Evolutionary conservation across 2,329 filamentous ascomycete species (phyloP).

Genomic region (Blastomyces gilchristii): DNA sequence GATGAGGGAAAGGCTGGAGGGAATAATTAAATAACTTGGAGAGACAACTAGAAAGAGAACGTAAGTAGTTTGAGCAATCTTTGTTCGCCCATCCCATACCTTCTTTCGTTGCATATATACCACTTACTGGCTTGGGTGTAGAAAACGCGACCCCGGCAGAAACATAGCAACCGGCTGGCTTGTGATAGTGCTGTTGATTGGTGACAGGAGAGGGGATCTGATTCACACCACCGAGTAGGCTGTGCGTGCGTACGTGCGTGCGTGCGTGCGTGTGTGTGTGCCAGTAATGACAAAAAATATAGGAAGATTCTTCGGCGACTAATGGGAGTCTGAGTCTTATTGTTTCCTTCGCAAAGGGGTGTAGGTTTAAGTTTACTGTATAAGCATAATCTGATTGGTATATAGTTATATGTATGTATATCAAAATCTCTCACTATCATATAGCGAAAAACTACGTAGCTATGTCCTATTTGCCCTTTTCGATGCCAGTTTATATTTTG

Average conservation of each 20-base stretch:
- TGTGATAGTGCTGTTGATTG: background rate
- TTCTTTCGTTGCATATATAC: no score
- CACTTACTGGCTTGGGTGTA: no score
- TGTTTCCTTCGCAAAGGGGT: background rate
- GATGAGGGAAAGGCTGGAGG: slow-evolving; percentile 2
- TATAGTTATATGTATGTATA: background rate
- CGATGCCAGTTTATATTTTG: background rate
- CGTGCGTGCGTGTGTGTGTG: background rate
- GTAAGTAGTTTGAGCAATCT: background rate
- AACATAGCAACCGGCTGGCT: background rate
- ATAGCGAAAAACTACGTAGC: background rate
- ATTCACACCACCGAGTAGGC: background rate
- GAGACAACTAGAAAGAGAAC: no score
- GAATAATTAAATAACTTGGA: background rate
- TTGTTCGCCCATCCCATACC: no score
- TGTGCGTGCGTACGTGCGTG: no score
- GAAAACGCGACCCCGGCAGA: no score
- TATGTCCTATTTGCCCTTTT: background rate
- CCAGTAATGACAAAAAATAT: background rate
- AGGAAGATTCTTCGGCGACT: background rate
- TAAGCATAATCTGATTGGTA: no score
- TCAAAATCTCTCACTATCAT: background rate
- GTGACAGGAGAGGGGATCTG: background rate
- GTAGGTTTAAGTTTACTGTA: background rate
- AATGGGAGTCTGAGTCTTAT: background rate